Percentiles rank a stretch among this genome's conserved stretches.
Evolutionary conservation across 139 green algal species (phyloP).

Genomic region (Coelastrella sp.): DNA sequence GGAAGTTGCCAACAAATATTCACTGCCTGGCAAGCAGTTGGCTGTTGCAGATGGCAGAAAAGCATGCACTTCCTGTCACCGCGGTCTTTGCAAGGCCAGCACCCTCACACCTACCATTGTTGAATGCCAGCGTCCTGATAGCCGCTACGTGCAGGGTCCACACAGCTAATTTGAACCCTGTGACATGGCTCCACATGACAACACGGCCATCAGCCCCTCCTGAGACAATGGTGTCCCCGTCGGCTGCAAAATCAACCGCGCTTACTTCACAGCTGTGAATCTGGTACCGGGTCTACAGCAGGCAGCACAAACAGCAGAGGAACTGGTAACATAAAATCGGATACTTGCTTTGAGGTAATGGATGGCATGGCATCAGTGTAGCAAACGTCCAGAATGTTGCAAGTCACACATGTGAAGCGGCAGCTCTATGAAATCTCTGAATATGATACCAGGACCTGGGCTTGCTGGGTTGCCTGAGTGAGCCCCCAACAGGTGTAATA

Average conservation of each 20-base stretch:
- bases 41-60: background rate
- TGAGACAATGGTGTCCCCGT: conserved; percentile 19
- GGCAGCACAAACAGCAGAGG: background rate
- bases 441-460: background rate
- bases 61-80: background rate
- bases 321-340: no score
- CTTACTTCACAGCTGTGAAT: conserved; percentile 33
- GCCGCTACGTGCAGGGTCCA: conserved; percentile 26
- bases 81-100: background rate
- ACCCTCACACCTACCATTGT: conserved; percentile 3
- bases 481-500: no score
- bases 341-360: background rate
- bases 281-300: conserved; percentile 37
- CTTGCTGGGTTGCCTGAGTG: no score
- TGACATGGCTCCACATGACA: conserved; percentile 39
- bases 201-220: conserved; percentile 19
- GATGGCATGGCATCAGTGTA: background rate
- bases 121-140: conserved; percentile 18
- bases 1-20: no score
- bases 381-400: background rate
- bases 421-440: background rate
- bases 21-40: no score
- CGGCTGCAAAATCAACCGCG: conserved; percentile 17
- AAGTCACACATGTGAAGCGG: no score
- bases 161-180: conserved; percentile 38